phyloP scores from a whole-genome alignment of 2,329 filamentous ascomycete species.

The Neofusicoccum kwambonambiense region DNA sequence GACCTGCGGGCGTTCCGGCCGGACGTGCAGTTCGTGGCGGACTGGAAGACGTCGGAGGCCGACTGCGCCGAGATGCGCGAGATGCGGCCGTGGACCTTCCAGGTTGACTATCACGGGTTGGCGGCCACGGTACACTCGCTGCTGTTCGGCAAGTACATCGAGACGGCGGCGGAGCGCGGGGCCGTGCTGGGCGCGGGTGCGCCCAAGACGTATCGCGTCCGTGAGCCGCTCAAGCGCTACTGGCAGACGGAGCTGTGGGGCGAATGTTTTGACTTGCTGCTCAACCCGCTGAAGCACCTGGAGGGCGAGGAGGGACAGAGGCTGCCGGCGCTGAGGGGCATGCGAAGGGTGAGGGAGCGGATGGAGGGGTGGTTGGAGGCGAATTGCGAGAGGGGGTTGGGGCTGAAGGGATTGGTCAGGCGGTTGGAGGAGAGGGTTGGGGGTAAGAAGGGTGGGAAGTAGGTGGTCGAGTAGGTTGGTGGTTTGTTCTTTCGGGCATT shows the following conservation, averaged over 20 bases:
- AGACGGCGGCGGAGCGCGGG: constrained; percentile 58
- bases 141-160: constrained; percentile 93
- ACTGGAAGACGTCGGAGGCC: constrained; percentile 84
- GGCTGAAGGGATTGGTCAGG: constrained; percentile 53
- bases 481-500: not conserved
- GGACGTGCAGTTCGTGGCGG: constrained; percentile 83
- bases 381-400: constrained; percentile 77
- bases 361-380: constrained; percentile 83
- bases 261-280: constrained; percentile 76
- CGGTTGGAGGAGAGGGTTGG: constrained; percentile 58
- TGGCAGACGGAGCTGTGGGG: constrained; percentile 94
- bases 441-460: constrained; percentile 49
- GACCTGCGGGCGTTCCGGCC: constrained; percentile 83
- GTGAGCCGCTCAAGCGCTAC: constrained; percentile 85
- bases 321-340: constrained; percentile 71
- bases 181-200: constrained; percentile 53
- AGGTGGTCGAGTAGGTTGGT: not conserved
- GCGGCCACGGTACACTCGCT: constrained; percentile 85
- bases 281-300: constrained; percentile 66
- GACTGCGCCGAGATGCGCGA: constrained; percentile 97
- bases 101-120: constrained; percentile 93
- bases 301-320: constrained; percentile 62
- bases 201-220: constrained; percentile 72
- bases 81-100: constrained; percentile 91
- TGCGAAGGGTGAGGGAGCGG: constrained; percentile 66